Evolutionary conservation across 495 filamentous ascomycete species (phyloP).

Genomic region (Xylaria cubensis): DNA sequence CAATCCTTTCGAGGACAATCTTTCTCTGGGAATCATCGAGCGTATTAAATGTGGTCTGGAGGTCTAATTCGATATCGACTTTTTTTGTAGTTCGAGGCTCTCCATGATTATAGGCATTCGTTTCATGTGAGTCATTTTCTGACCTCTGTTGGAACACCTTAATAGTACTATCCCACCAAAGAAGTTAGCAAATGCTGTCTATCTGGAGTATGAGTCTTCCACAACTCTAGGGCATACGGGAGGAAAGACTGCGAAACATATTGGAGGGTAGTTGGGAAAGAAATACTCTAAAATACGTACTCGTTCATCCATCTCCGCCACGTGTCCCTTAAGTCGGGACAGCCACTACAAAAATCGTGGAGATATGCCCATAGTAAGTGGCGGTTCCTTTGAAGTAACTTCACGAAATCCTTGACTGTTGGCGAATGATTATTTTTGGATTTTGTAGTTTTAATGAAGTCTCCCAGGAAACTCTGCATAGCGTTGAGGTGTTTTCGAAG

Average conservation of each 20-base stretch:
- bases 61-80: constrained; percentile 50
- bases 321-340: constrained; percentile 59
- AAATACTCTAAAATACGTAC: constrained; percentile 5
- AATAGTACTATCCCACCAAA: constrained; percentile 14
- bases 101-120: background rate
- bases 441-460: constrained; percentile 60
- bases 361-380: constrained; percentile 64
- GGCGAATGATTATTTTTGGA: constrained; percentile 45
- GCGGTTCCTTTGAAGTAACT: constrained; percentile 60
- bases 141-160: constrained; percentile 6
- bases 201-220: background rate
- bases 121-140: background rate
- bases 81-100: constrained; percentile 31
- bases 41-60: constrained; percentile 53
- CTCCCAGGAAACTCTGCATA: constrained; percentile 62
- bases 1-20: constrained; percentile 49
- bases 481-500: constrained; percentile 64
- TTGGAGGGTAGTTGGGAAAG: background rate
- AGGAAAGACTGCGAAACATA: background rate
- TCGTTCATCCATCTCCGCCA: constrained; percentile 57
- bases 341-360: constrained; percentile 66
- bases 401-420: constrained; percentile 67
- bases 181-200: constrained; percentile 1
- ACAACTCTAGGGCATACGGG: background rate
- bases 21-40: constrained; percentile 49